Base-by-base conservation (phyloP, 2,329 filamentous ascomycete species). In the Neofusicoccum cordaticola region DNA sequence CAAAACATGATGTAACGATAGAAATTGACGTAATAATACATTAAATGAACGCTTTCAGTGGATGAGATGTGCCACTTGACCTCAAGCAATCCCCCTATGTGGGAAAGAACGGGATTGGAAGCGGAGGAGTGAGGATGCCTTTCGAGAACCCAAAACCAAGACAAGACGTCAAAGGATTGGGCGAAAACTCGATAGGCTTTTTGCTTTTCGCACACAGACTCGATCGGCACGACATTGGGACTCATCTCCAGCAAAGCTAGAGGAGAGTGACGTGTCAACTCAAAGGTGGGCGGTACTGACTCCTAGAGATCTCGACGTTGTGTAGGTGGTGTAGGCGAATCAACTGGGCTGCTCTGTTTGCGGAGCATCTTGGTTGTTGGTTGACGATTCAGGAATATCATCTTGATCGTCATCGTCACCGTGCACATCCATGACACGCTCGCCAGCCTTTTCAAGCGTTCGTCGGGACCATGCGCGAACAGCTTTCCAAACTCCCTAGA, bases 381-480 rank as follows among this genome's bases (percentile, higher is more conserved):
- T 35, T 19, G 62, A 39, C 17, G 52, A 9, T 17, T 27, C 41
- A 12, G 62, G 34, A 9, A 4, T 39, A 4, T 65, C 76, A 48
- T 83, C 80, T 48, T 82, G 80, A 41, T 85, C 81, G 34, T 85
- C 83, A 42, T 86, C 85, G 44, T 86, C 85, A 53, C 81, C 84
- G 68, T 87, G 87, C n/a, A 97, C 88, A 77, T 97, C 93, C 77
- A 94, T 83, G 62, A 97, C 91, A 68, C 84, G 85, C 70, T 95
- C 91, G 68, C 91, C 90, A 56, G 90, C 90, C 71, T 84, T 88
- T 73, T 93, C 88, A 35, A 97, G 84, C n/a, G 88, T 84, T 52
- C 85, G 84, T 61, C 87, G 85, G 73, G 88, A 93, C 83, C 91
- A 86, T 47, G 85, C 85, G 69, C 90, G 87, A 60, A 96, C 91